These are phyloP conservation scores for Ophiobolus disseminans DNA, from an alignment of 2,329 filamentous ascomycete genomes.

Conservation along the genomic window DNA sequence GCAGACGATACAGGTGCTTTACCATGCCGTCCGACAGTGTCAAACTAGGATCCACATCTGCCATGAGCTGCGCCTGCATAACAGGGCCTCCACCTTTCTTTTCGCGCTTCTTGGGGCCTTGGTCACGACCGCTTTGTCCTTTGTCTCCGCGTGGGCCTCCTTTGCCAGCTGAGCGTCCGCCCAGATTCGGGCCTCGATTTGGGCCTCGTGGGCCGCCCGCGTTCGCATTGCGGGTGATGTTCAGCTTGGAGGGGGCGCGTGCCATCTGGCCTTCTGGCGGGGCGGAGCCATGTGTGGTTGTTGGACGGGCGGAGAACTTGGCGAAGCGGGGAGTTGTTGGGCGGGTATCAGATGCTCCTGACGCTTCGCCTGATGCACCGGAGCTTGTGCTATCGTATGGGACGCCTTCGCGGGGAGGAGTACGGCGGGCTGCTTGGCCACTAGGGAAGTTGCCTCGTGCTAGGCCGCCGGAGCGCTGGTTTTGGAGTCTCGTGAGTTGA, in stretches of 20 bases:
- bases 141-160: conserved; percentile 10
- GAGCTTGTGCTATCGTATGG: too few relatives aligned
- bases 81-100: conserved; percentile 10
- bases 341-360: not conserved
- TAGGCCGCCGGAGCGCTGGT: conserved; percentile 28
- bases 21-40: conserved; percentile 40
- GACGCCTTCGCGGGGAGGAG: too few relatives aligned
- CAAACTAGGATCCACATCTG: conserved; percentile 18
- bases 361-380: too few relatives aligned
- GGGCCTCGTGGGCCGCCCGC: conserved; percentile 26
- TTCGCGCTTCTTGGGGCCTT: conserved; percentile 32
- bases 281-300: conserved; percentile 13
- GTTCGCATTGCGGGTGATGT: conserved; percentile 20
- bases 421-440: conserved; percentile 20
- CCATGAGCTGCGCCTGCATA: conserved; percentile 3
- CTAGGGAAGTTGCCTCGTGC: conserved; percentile 30
- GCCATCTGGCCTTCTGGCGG: conserved; percentile 37
- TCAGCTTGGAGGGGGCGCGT: conserved; percentile 38
- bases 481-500: conserved; percentile 34
- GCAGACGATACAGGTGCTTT: conserved; percentile 41
- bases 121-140: conserved; percentile 9
- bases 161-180: conserved; percentile 24
- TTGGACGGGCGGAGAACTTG: conserved; percentile 12
- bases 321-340: conserved; percentile 16
- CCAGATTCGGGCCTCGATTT: conserved; percentile 40